phyloP scores from a whole-genome alignment of 2,329 filamentous ascomycete species.

The Sclerotinia glacialis region DNA sequence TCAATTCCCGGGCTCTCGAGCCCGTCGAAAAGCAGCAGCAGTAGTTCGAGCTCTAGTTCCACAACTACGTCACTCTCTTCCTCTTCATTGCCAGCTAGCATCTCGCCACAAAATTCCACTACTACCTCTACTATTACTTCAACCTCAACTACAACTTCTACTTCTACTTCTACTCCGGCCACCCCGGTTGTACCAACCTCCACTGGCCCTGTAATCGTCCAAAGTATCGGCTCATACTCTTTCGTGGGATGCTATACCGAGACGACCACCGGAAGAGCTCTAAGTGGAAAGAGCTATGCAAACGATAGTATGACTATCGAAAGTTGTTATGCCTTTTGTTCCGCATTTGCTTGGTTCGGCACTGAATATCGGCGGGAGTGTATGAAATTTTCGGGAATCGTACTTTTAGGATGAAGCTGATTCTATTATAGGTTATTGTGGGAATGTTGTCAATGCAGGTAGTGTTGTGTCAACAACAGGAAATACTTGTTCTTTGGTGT shows the following conservation, averaged over 20 bases:
- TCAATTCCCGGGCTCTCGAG: neutral
- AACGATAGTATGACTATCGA: slow-evolving; percentile 35
- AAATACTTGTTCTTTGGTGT: slow-evolving; percentile 9
- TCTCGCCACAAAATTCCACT: neutral
- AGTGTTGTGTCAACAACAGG: slow-evolving; percentile 22
- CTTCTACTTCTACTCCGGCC: slow-evolving; percentile 19
- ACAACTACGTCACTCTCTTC: slow-evolving; percentile 19
- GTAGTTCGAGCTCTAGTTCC: neutral
- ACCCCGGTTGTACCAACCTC: slow-evolving; percentile 4
- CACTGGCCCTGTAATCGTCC: slow-evolving; percentile 21
- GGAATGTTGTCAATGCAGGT: slow-evolving; percentile 29
- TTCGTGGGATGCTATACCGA: slow-evolving; percentile 40
- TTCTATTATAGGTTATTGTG: slow-evolving; percentile 33
- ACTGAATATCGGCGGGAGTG: slow-evolving; percentile 41
- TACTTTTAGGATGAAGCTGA: neutral
- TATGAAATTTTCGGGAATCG: slow-evolving; percentile 6
- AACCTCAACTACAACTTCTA: slow-evolving; percentile 3
- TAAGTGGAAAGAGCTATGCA: slow-evolving; percentile 26
- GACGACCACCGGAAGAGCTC: slow-evolving; percentile 33
- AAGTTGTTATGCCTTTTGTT: slow-evolving; percentile 35
- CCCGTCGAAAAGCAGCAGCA: neutral
- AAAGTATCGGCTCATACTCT: slow-evolving; percentile 20
- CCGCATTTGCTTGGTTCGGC: slow-evolving; percentile 36
- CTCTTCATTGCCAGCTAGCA: slow-evolving; percentile 1
- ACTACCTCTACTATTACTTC: slow-evolving; percentile 18